Base-by-base conservation (phyloP, 371 early-diverging fungal species). In the Smittium culicis region DNA sequence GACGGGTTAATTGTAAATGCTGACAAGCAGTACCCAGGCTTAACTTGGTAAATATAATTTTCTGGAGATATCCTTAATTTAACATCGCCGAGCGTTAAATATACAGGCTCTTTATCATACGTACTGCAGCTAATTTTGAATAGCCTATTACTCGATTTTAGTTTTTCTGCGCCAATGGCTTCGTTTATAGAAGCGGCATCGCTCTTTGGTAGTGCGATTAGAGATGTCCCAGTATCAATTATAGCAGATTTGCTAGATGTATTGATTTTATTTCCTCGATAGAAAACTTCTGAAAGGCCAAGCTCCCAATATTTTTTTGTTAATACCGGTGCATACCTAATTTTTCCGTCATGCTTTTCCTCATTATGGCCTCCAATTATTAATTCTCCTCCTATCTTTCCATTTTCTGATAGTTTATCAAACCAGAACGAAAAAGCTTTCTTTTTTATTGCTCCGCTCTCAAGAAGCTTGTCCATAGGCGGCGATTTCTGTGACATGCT, bases 281-380 rank as follows among this genome's bases (percentile, higher is more conserved):
- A 27, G 8, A 8, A n/a, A n/a, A 74, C 28, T 8, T 66, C 61
- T 31, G 60, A 62, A 1, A 79, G 67, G 0, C 58, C 55, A 57
- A 83, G 74, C 24, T 76, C 71, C 79, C 81, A 83, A 65, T 72
- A 84, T 63, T 74, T 66, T 54, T 77, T 74, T 33, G 69, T 77
- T 34, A 75, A 69, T 16, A 83, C 69, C 20, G 84, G 79, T 35
- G 81, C 69, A 27, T 73, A 77, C 27, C 71, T 56, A 0, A 84
- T 34, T 0, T 77, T 72, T 17, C 82, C 81, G 2, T 70, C 69
- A 67, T 79, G 80, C 29, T 80, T 80, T 27, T 54, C 66, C 1
- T 67, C 57, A 68, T 87, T 86, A 56, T 82, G 79, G 0, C 85
- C 88, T 17, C 89, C 89, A 66, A 88, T 78, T 35, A 86, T 81